phyloP scores from a whole-genome alignment of 306 rosid species.

The Corylus avellana region DNA sequence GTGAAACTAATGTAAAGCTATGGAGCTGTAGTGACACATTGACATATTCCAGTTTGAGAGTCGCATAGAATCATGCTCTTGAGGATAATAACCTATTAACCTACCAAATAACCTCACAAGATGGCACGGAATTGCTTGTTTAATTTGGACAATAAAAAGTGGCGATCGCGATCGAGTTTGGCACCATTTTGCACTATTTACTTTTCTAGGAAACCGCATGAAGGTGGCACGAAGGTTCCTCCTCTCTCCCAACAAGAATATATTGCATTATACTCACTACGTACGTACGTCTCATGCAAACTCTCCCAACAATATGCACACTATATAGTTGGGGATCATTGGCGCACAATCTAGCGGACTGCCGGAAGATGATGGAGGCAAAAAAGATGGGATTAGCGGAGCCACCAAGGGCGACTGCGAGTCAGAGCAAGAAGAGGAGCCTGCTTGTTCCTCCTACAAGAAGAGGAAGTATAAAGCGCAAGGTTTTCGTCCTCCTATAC shows the following conservation, averaged over 20 bases:
- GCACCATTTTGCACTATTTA: neutral
- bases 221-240: conserved; percentile 35
- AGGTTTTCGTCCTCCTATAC: neutral
- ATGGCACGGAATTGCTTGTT: neutral
- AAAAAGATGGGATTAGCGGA: neutral
- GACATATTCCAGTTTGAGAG: neutral
- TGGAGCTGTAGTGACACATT: neutral
- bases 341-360: no score
- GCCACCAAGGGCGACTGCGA: neutral
- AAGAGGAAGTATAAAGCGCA: conserved; percentile 9
- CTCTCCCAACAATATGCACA: neutral
- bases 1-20: neutral
- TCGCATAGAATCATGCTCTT: neutral
- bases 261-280: neutral
- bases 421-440: neutral
- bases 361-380: neutral
- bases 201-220: conserved; percentile 12
- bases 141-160: neutral
- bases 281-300: conserved; percentile 1
- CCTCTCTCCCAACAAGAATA: neutral
- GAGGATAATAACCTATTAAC: neutral
- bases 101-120: neutral
- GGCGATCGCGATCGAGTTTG: no score
- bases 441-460: neutral
- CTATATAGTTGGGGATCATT: no score